Evolutionary conservation across 805 yeast genomes (phyloP).

Genomic region (Myxozyma geophila): DNA sequence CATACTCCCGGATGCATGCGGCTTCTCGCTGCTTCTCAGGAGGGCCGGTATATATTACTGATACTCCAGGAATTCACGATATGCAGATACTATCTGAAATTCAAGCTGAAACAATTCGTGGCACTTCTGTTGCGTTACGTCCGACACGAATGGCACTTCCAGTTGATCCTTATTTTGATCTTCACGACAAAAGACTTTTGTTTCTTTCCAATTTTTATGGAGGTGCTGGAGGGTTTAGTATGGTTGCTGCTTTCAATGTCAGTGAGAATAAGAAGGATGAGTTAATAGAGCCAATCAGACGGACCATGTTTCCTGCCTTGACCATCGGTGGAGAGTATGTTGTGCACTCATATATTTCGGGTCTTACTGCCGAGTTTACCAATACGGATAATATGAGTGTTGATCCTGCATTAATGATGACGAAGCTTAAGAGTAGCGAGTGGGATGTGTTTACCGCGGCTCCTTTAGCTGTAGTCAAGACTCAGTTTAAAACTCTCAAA

Average conservation of each 20-base stretch:
- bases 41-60: slow-evolving; percentile 44
- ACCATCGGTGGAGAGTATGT: slow-evolving; percentile 26
- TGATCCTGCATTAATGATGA: slow-evolving; percentile 25
- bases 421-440: slow-evolving; percentile 21
- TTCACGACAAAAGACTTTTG: slow-evolving; percentile 21
- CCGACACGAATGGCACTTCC: slow-evolving; percentile 31
- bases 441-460: slow-evolving; percentile 37
- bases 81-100: slow-evolving; percentile 24
- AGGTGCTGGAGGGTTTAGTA: slow-evolving; percentile 35
- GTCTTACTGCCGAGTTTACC: slow-evolving; percentile 24
- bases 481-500: slow-evolving; percentile 14
- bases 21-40: slow-evolving; percentile 43
- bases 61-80: slow-evolving; percentile 39
- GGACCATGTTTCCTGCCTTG: slow-evolving; percentile 30
- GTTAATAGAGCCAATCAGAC: slow-evolving; percentile 19
- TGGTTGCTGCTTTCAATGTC: slow-evolving; percentile 33
- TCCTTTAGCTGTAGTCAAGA: slow-evolving; percentile 30
- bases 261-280: slow-evolving; percentile 13
- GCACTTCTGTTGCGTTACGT: slow-evolving; percentile 24
- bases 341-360: slow-evolving; percentile 28
- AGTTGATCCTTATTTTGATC: slow-evolving; percentile 32
- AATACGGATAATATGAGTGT: not conserved
- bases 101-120: slow-evolving; percentile 32
- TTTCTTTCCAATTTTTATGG: slow-evolving; percentile 30
- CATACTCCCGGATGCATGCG: slow-evolving; percentile 40